phyloP scores from a whole-genome alignment of 371 early-diverging fungal genomes.

The Mortierella sp. region DNA sequence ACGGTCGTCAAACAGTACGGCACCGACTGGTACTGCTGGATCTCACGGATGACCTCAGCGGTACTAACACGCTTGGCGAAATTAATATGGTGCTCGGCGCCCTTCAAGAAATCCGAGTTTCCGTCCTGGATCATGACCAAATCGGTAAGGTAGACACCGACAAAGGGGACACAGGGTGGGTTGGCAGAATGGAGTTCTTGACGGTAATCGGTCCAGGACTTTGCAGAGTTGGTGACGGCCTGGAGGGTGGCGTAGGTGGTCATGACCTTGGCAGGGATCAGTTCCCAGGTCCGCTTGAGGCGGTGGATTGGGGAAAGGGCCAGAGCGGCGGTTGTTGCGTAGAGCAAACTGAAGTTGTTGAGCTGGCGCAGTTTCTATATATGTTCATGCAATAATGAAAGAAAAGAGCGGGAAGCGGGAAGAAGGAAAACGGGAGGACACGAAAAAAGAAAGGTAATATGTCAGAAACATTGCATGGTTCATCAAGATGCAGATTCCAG shows the following conservation, averaged over 20 bases:
- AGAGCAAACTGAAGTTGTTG: constrained; percentile 94
- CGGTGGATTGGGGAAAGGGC: constrained; percentile 92
- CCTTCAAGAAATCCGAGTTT: constrained; percentile 81
- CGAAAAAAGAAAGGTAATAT: background rate
- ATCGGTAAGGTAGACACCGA: constrained; percentile 92
- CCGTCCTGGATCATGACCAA: constrained; percentile 96
- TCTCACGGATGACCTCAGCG: constrained; percentile 90
- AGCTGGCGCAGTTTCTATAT: constrained; percentile 74
- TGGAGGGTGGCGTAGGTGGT: constrained; percentile 65
- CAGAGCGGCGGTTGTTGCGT: constrained; percentile 92
- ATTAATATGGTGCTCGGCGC: constrained; percentile 78
- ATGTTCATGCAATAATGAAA: background rate
- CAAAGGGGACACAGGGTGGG: constrained; percentile 94
- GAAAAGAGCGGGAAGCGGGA: background rate
- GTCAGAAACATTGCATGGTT: constrained; percentile 4
- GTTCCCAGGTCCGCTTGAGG: constrained; percentile 92
- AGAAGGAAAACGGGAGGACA: background rate
- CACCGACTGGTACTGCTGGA: constrained; percentile 91
- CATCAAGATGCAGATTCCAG: background rate
- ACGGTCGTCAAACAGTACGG: constrained; percentile 84
- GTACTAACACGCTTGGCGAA: constrained; percentile 92
- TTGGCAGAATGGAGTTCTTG: constrained; percentile 86
- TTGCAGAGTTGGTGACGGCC: constrained; percentile 80
- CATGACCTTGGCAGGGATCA: constrained; percentile 71
- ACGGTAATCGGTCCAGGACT: constrained; percentile 90